Base-by-base conservation (phyloP, 2,329 filamentous ascomycete species). In the Sporothrix schenckii region DNA sequence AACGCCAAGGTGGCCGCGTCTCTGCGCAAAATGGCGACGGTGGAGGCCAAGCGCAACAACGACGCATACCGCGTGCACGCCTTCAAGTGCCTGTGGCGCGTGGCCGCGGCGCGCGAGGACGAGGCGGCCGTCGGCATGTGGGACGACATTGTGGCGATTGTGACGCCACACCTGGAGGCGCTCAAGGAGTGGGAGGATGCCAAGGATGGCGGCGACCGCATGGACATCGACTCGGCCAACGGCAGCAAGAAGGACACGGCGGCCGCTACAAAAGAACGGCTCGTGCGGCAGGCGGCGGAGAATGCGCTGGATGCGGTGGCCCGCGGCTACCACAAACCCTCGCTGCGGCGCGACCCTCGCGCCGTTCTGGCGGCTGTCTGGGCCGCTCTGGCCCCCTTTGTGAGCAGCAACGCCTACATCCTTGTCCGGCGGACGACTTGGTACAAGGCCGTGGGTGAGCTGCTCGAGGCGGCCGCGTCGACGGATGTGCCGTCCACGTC, bases 31-130 rank as follows among this genome's bases (percentile, higher is more conserved):
- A 91, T 97, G 74, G 87, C 87, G 5, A 79, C 94, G 19, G 87
- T 94, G 70, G 95, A 99, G 84, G 93, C 93, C 10, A 97, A 95
- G 82, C 88, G 95, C 44, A 94, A 94, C 77, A 97, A 97, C 76
- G 87, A 89, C n/a, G 83, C 84, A 9, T 99, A 98, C 79, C 88
- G 92, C 16, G 90, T 91, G 24, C 85, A 92, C 78, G 92, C 92
- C 0, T 86, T 97, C 73, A 82, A 83, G 69, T 89, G 88, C 47
- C 82, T 97, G 5, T 93, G 92, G 76, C 85, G 88, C 69, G 91
- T 94, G 75, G 87, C 88, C n/a, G 85, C 86, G 50, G 87, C 86
- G 16, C 85, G 91, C 61, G 90, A 94, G 76, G 91, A 94, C 76
- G 61, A 66, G 10, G 61, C 61, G 1, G 44, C 61, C 16, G 77